Percentiles rank a stretch among this genome's conserved stretches.
These are phyloP conservation scores for Naganishia onofrii DNA, from an alignment of 768 basidiomycete genomes.

Conservation along the genomic window DNA sequence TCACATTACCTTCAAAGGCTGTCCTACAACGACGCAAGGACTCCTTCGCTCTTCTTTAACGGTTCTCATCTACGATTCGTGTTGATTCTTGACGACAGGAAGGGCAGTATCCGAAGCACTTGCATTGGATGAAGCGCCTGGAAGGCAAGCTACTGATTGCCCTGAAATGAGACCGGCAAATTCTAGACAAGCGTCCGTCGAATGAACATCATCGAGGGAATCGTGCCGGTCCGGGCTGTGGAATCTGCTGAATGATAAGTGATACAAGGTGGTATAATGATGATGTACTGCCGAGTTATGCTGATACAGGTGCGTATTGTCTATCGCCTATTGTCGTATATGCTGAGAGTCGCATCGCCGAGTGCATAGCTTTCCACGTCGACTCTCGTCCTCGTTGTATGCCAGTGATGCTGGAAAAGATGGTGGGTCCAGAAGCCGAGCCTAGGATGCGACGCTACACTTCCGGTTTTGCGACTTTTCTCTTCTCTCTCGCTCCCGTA, in stretches of 20 bases:
- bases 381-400: neutral
- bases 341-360: neutral
- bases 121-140: neutral
- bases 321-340: neutral
- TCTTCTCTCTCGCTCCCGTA: slow-evolving; percentile 49
- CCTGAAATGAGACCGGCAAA: neutral
- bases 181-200: too few species aligned
- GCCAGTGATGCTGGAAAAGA: neutral
- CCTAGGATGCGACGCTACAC: too few species aligned
- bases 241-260: neutral
- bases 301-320: neutral
- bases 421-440: too few species aligned
- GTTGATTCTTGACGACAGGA: neutral
- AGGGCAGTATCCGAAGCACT: neutral
- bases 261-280: neutral
- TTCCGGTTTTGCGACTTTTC: slow-evolving; percentile 54
- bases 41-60: neutral
- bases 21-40: neutral
- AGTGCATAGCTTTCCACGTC: neutral
- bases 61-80: neutral
- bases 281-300: neutral
- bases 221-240: neutral
- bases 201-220: neutral
- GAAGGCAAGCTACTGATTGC: too few species aligned
- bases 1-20: neutral